These are phyloP conservation scores for Penicillium manginii DNA, from an alignment of 495 filamentous ascomycete genomes.

Conservation along the genomic window DNA sequence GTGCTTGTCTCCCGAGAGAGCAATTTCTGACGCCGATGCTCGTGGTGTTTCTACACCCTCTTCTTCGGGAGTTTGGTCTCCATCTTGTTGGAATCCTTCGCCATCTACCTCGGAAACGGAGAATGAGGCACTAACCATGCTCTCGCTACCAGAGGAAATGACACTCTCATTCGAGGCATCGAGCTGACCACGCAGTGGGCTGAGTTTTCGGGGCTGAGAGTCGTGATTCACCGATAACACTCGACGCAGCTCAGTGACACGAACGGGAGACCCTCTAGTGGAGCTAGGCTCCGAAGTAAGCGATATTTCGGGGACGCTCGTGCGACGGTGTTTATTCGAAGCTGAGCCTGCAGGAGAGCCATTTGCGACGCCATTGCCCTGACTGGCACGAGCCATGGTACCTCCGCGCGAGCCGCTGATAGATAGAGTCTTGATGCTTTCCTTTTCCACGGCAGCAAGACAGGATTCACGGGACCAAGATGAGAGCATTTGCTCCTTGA, in stretches of 20 bases:
- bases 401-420: conserved; percentile 72
- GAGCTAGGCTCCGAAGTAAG: conserved; percentile 57
- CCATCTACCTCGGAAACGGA: conserved; percentile 42
- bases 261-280: conserved; percentile 68
- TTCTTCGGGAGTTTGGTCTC: conserved; percentile 20
- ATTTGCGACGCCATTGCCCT: conserved; percentile 55
- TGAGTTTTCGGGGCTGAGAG: conserved; percentile 37
- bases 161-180: conserved; percentile 42
- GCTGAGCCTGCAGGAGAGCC: conserved; percentile 36
- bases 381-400: conserved; percentile 60
- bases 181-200: conserved; percentile 43
- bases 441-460: conserved; percentile 66
- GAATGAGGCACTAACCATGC: conserved; percentile 47
- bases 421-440: conserved; percentile 68
- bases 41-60: conserved; percentile 43
- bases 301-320: conserved; percentile 52
- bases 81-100: conserved; percentile 35
- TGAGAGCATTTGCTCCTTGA: conserved; percentile 72
- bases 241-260: conserved; percentile 84
- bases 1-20: conserved; percentile 15
- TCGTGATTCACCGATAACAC: conserved; percentile 61
- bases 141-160: conserved; percentile 50
- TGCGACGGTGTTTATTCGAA: conserved; percentile 37
- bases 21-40: conserved; percentile 27
- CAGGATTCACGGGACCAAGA: conserved; percentile 78